Evolutionary conservation across 1,284 basidiomycete genomes (phyloP).

Genomic region (Cryptococcus maquisensis): DNA sequence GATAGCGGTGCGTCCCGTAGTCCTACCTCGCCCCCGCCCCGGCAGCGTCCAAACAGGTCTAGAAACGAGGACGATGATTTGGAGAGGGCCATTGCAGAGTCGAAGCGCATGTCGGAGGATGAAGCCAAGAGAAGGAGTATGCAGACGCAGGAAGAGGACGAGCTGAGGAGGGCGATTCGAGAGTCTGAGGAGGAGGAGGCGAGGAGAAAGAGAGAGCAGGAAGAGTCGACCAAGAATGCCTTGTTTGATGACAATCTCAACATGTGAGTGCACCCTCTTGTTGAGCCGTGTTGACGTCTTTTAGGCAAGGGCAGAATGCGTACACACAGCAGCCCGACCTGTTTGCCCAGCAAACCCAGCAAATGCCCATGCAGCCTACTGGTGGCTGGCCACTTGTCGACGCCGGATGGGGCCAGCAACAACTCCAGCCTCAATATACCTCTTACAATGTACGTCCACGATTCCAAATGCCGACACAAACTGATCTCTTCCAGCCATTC

Average conservation of each 20-base stretch:
- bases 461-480: neutral
- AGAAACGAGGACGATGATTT: slow-evolving; percentile 74
- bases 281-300: neutral
- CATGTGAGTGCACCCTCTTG: slow-evolving; percentile 50
- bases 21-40: neutral
- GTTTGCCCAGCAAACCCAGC: slow-evolving; percentile 36
- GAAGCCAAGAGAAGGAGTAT: slow-evolving; percentile 59
- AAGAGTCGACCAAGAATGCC: slow-evolving; percentile 67
- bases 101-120: slow-evolving; percentile 69
- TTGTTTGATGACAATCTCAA: slow-evolving; percentile 84
- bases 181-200: slow-evolving; percentile 85
- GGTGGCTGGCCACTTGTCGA: slow-evolving; percentile 59
- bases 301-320: slow-evolving; percentile 32
- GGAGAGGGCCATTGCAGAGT: slow-evolving; percentile 76
- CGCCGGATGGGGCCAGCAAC: slow-evolving; percentile 49
- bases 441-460: slow-evolving; percentile 46
- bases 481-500: slow-evolving; percentile 45
- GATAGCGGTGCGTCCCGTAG: slow-evolving; percentile 50
- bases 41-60: slow-evolving; percentile 15
- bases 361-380: slow-evolving; percentile 37
- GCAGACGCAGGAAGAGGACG: slow-evolving; percentile 58
- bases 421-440: slow-evolving; percentile 61
- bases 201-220: slow-evolving; percentile 62
- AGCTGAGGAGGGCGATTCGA: slow-evolving; percentile 70
- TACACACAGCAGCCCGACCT: slow-evolving; percentile 39